phyloP scores from a whole-genome alignment of 768 basidiomycete genomes.

The Suillus brevipes region DNA sequence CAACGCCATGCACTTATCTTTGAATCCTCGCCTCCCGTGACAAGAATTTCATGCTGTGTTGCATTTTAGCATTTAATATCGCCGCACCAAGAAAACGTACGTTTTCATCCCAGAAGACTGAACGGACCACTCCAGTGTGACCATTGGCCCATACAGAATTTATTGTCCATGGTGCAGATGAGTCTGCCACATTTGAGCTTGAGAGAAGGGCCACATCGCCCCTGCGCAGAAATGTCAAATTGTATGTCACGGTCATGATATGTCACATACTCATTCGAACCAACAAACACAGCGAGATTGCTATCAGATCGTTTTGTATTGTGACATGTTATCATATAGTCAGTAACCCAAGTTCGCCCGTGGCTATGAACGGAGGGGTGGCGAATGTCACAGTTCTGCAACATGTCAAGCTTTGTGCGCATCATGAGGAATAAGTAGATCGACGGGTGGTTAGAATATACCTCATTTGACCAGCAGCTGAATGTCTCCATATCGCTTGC shows the following conservation, averaged over 20 bases:
- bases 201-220: conserved; percentile 61
- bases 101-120: conserved; percentile 55
- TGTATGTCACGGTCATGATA: neutral
- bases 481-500: conserved; percentile 96
- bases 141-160: conserved; percentile 53
- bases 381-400: conserved; percentile 62
- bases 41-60: conserved; percentile 38
- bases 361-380: conserved; percentile 58
- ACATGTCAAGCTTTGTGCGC: conserved; percentile 60
- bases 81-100: conserved; percentile 28
- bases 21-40: conserved; percentile 54
- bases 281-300: conserved; percentile 59
- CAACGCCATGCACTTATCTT: conserved; percentile 45
- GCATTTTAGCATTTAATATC: conserved; percentile 3
- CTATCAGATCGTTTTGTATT: conserved; percentile 18
- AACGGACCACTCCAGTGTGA: conserved; percentile 58
- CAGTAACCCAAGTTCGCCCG: conserved; percentile 70
- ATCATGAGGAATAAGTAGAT: conserved; percentile 2
- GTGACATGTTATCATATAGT: conserved; percentile 67
- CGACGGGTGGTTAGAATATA: conserved; percentile 25
- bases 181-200: conserved; percentile 38
- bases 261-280: conserved; percentile 66
- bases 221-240: conserved; percentile 32
- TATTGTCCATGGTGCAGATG: conserved; percentile 48
- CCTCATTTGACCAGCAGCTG: conserved; percentile 79